A percentile compares a stretch with the other conserved stretches of the same genome.
Conservation (phyloP, 106 monocot species). For the Acanthochlamys bracteata region DNA sequence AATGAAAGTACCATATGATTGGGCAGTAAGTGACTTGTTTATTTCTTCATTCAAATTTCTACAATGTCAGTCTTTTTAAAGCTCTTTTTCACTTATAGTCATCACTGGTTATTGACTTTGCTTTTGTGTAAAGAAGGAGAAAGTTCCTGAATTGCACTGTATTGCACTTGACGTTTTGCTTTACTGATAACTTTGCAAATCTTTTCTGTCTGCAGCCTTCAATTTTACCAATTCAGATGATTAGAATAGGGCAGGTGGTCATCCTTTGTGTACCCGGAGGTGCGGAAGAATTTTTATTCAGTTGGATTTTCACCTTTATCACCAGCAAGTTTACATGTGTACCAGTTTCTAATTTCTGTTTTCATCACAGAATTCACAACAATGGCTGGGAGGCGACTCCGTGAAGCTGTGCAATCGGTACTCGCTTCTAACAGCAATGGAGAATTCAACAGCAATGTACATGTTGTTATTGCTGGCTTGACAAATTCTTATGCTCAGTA, state of each 20-base stretch:
- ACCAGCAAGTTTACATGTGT: too few species aligned
- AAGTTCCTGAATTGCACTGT: too few species aligned
- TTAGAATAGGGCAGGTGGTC: slow-evolving; percentile 24
- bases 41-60: neutral
- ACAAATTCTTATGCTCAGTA: slow-evolving; percentile 31
- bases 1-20: slow-evolving; percentile 21
- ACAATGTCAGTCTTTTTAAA: too few species aligned
- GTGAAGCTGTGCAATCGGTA: slow-evolving; percentile 16
- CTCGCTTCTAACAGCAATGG: slow-evolving; percentile 1
- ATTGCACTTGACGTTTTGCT: too few species aligned
- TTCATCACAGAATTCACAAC: slow-evolving; percentile 22
- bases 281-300: neutral
- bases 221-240: slow-evolving; percentile 29
- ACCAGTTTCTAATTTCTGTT: neutral
- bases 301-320: too few species aligned
- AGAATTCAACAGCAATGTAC: slow-evolving; percentile 11
- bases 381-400: slow-evolving; percentile 28
- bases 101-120: too few species aligned
- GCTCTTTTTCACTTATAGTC: too few species aligned
- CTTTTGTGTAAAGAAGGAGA: too few species aligned
- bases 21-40: slow-evolving; percentile 17
- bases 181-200: too few species aligned
- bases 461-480: slow-evolving; percentile 29
- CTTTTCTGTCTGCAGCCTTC: slow-evolving; percentile 18
- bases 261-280: slow-evolving; percentile 29